Evolutionary conservation across 306 rosid species (phyloP).

Genomic region (Notholithocarpus densiflorus): DNA sequence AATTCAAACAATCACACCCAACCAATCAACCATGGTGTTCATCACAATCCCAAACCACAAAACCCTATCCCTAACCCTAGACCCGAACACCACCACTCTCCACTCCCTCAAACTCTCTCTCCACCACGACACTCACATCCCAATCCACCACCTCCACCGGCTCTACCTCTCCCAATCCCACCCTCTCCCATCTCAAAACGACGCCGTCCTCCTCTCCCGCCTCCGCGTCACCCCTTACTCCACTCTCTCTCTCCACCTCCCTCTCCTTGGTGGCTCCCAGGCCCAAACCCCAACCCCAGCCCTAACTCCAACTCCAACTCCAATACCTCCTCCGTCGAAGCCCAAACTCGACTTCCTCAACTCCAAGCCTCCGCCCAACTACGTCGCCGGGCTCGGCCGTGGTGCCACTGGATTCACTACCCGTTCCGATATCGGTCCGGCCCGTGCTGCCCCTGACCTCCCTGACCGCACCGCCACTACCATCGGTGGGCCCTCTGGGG

Average conservation of each 20-base stretch:
- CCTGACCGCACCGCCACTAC: slow-evolving; percentile 67
- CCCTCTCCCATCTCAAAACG: slow-evolving; percentile 21
- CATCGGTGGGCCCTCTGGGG: slow-evolving; percentile 36
- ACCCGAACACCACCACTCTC: slow-evolving; percentile 68
- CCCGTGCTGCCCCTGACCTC: slow-evolving; percentile 79
- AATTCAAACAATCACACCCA: no score
- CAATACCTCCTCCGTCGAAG: slow-evolving; percentile 44
- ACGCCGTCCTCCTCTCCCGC: slow-evolving; percentile 45
- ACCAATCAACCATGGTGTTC: slow-evolving; percentile 50
- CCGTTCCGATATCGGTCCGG: slow-evolving; percentile 82
- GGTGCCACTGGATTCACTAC: slow-evolving; percentile 95
- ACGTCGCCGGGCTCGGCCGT: slow-evolving; percentile 90
- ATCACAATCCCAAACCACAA: slow-evolving; percentile 45
- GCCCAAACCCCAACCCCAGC: slow-evolving; percentile 62
- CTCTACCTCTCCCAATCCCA: slow-evolving; percentile 58
- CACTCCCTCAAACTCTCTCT: slow-evolving; percentile 44
- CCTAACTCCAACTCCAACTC: slow-evolving; percentile 73
- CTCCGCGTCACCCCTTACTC: slow-evolving; percentile 45
- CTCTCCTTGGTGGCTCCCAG: slow-evolving; percentile 41
- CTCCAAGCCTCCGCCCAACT: slow-evolving; percentile 83
- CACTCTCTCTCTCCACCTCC: slow-evolving; percentile 38
- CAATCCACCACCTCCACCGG: slow-evolving; percentile 54
- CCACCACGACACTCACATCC: slow-evolving; percentile 40
- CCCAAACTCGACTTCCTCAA: slow-evolving; percentile 74
- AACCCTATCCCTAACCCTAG: slow-evolving; percentile 49